These are phyloP conservation scores for Cichorium intybus DNA, from an alignment of 140 eudicot genomes.

Conservation along the genomic window DNA sequence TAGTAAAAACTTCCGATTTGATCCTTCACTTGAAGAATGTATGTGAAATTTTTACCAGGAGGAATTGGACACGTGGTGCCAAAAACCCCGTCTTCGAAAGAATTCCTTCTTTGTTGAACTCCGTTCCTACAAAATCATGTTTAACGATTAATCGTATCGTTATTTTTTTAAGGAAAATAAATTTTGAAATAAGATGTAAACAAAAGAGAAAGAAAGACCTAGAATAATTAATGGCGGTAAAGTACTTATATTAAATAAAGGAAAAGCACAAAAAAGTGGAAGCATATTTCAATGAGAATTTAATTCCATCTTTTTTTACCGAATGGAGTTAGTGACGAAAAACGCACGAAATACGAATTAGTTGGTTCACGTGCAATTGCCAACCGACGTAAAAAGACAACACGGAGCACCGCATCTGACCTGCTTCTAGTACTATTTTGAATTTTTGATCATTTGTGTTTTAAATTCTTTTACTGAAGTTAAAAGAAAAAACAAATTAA, in stretches of 20 bases:
- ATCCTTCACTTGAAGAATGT: constrained; percentile 84
- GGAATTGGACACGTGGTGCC: constrained; percentile 95
- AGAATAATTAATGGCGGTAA: constrained; percentile 5
- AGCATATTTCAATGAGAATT: background rate
- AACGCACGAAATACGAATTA: constrained; percentile 12
- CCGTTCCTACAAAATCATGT: constrained; percentile 54
- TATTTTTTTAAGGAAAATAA: background rate
- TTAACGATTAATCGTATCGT: background rate
- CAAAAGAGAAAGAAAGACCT: background rate
- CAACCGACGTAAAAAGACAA: constrained; percentile 28
- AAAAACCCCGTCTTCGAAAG: constrained; percentile 73
- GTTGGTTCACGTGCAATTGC: constrained; percentile 33
- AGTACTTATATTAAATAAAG: background rate
- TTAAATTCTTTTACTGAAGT: background rate
- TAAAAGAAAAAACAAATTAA: background rate
- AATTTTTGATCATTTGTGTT: background rate
- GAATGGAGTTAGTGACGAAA: background rate
- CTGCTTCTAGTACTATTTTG: constrained; percentile 16
- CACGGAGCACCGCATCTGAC: constrained; percentile 27
- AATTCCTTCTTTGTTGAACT: constrained; percentile 76
- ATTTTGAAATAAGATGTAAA: background rate
- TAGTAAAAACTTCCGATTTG: constrained; percentile 90
- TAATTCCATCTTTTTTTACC: background rate
- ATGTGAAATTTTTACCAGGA: constrained; percentile 82
- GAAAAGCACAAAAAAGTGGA: background rate